Evolutionary conservation across 2,329 filamentous ascomycete genomes (phyloP), one percentile per base, ranked within the genome.

Genomic region (Fusarium humuli): DNA sequence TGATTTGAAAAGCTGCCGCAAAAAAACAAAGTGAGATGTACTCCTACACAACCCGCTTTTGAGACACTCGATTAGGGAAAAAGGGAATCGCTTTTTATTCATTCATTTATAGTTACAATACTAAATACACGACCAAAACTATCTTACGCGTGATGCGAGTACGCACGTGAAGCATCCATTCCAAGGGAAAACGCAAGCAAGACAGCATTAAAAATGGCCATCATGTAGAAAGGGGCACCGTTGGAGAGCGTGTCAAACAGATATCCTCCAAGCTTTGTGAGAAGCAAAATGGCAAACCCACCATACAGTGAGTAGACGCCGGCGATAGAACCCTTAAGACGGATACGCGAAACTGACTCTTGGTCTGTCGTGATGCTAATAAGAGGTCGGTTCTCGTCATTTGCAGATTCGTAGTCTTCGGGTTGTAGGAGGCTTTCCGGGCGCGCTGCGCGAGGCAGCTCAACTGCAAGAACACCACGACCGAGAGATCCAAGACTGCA

Each of bases 241-340:
- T 86, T 86, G 2, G 90, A 91, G 56, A 90, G 83, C 22, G 80
- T 85, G 79, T 99, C 96, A 76, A 98, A 99, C 49, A 98, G 81
- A 40, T 89, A 88, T 0, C 96, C 96, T 14, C 96, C 96, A 6
- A 96, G 79, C 81, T 99, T 99, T 0, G 96, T 98, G 18, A 99
- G 86, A 7, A 98, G 81, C 57, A 99, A 80, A 55, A 99, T 99
- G 0, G 94, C 96, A 1, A 90, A 92, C 16, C 95, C 96, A 13
- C 96, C 96, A 59, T 92, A 94, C 68, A 97, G 88, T 56, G 93
- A 97, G 80, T 99, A 99, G 2, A 98, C 91, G 4, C 96, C 96
- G 1, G 96, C 95, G 71, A 99, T 96, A 16, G 93, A 95, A 14
- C 96, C 96, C 82, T 98, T 98, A 56, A 98, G 87, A 30, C 85